A percentile compares a stretch with the other conserved stretches of the same genome.
These are phyloP conservation scores for Botryotinia convoluta DNA, from an alignment of 2,329 filamentous ascomycete species.

Conservation along the genomic window DNA sequence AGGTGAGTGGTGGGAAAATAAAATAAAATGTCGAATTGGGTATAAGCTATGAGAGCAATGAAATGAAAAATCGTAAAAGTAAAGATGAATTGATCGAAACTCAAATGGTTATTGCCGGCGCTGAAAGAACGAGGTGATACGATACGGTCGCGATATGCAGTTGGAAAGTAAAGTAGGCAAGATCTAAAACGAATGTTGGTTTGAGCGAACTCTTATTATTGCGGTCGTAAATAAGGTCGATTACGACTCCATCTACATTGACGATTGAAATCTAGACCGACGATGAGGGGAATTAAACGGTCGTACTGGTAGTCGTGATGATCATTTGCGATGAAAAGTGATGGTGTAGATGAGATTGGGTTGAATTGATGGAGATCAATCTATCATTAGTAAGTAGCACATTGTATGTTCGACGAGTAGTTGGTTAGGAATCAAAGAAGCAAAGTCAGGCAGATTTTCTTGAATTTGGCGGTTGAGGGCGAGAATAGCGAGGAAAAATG, in stretches of 20 bases:
- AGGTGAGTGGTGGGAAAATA: background rate
- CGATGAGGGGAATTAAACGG: background rate
- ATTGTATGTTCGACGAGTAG: background rate
- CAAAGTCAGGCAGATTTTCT: background rate
- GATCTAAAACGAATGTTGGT: constrained; percentile 30
- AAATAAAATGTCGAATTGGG: background rate
- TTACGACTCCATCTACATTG: constrained; percentile 14
- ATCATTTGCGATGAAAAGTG: constrained; percentile 9
- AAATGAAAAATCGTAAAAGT: background rate
- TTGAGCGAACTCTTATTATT: constrained; percentile 29
- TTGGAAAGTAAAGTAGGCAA: constrained; percentile 9
- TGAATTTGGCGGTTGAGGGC: background rate
- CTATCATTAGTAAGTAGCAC: background rate
- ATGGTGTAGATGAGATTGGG: background rate
- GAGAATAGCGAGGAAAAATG: constrained; percentile 2
- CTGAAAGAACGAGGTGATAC: background rate
- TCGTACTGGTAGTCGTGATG: constrained; percentile 9
- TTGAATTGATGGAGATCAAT: constrained; percentile 13
- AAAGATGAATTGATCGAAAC: background rate
- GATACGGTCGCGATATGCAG: background rate
- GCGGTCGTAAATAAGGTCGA: background rate
- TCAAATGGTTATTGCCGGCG: background rate
- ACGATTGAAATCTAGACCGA: constrained; percentile 13
- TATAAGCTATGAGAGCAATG: background rate
- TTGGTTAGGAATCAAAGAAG: background rate